Evolutionary conservation across 1,284 basidiomycete species (phyloP).

Genomic region (Termitomyces sp.): DNA sequence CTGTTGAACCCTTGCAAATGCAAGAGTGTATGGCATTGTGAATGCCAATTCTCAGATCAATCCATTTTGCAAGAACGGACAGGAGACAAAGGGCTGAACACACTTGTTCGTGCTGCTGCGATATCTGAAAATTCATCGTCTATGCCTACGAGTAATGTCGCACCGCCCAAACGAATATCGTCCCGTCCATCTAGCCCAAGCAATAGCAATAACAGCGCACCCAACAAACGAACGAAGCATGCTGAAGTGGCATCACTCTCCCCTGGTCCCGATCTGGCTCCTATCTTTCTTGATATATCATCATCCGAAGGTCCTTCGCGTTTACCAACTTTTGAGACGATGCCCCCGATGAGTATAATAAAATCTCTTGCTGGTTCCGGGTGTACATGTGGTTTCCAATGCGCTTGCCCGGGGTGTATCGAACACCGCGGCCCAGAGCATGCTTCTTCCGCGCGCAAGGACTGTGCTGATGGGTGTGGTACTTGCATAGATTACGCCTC

Average conservation of each 20-base stretch:
- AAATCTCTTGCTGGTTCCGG: conserved; percentile 54
- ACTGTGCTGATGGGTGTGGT: conserved; percentile 59
- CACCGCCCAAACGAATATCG: conserved; percentile 21
- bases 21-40: conserved; percentile 49
- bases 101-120: conserved; percentile 13
- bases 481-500: conserved; percentile 55
- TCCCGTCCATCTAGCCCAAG: conserved; percentile 20
- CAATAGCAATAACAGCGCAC: conserved; percentile 14
- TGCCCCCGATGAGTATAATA: conserved; percentile 56
- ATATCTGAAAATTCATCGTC: conserved; percentile 13
- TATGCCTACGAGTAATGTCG: conserved; percentile 13
- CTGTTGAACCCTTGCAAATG: conserved; percentile 63
- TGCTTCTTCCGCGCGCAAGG: conserved; percentile 37
- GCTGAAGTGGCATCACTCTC: conserved; percentile 13
- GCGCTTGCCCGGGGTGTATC: conserved; percentile 69
- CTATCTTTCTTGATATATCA: conserved; percentile 30
- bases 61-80: background rate
- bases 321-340: conserved; percentile 45
- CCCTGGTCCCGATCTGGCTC: conserved; percentile 38
- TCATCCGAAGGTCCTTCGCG: conserved; percentile 16
- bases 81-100: conserved; percentile 6
- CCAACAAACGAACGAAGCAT: conserved; percentile 31
- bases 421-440: conserved; percentile 55
- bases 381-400: conserved; percentile 65
- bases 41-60: conserved; percentile 31